Conservation (phyloP, 768 basidiomycete genomes). For the Saitozyma podzolica region DNA sequence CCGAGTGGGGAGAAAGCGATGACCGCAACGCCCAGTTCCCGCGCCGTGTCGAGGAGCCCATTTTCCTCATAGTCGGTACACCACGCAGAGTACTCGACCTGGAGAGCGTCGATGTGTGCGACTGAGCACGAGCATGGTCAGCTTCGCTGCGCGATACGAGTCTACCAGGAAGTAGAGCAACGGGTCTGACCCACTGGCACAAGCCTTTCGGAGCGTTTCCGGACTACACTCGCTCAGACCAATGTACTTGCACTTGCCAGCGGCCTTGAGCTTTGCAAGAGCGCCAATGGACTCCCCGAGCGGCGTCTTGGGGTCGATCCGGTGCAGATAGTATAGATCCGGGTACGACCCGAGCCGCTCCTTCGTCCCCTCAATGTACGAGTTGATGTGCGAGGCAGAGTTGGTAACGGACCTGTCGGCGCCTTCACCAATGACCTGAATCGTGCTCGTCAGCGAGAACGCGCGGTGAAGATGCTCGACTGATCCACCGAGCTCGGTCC, state of each 20-base stretch:
- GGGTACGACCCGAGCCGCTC: constrained; percentile 31
- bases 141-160: no score
- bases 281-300: constrained; percentile 43
- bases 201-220: constrained; percentile 44
- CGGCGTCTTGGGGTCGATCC: constrained; percentile 35
- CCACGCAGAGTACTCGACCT: constrained; percentile 51
- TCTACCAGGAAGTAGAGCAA: neutral
- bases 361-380: constrained; percentile 32
- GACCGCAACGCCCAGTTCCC: constrained; percentile 56
- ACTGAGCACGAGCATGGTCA: constrained; percentile 4
- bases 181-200: constrained; percentile 17
- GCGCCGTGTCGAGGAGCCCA: constrained; percentile 49
- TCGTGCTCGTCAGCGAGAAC: no score
- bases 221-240: constrained; percentile 47
- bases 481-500: no score
- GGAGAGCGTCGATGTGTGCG: constrained; percentile 44
- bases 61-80: constrained; percentile 46
- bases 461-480: no score
- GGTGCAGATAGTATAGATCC: constrained; percentile 45
- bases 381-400: constrained; percentile 28
- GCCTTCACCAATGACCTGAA: no score
- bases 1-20: constrained; percentile 57
- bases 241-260: constrained; percentile 45
- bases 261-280: constrained; percentile 38
- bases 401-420: constrained; percentile 14